These are phyloP conservation scores for Schwanniomyces yamadae DNA, from an alignment of 805 yeast genomes.

Conservation along the genomic window DNA sequence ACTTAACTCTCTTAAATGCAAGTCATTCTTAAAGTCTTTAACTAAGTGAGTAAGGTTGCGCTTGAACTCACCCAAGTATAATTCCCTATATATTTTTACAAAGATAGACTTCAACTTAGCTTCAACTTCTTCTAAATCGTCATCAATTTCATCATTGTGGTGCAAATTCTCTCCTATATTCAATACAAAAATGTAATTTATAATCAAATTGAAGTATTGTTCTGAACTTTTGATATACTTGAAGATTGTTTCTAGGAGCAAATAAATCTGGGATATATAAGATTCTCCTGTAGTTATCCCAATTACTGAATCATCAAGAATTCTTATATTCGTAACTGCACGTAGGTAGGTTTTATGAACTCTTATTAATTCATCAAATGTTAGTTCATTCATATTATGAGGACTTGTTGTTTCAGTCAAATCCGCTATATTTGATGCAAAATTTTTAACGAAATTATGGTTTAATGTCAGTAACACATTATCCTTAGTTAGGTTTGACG, in stretches of 20 bases:
- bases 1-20: conserved; percentile 45
- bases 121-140: conserved; percentile 29
- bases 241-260: conserved; percentile 28
- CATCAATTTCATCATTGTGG: conserved; percentile 20
- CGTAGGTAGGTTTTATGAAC: conserved; percentile 33
- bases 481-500: conserved; percentile 6
- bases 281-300: conserved; percentile 31
- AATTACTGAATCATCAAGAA: conserved; percentile 27
- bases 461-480: conserved; percentile 5
- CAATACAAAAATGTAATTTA: conserved; percentile 27
- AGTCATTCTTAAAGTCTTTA: conserved; percentile 54
- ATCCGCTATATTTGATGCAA: conserved; percentile 2
- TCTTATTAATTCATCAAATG: conserved; percentile 50
- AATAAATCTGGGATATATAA: conserved; percentile 33
- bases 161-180: conserved; percentile 17
- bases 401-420: background rate
- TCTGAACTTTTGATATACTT: conserved; percentile 34
- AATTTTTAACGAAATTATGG: conserved; percentile 4
- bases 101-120: conserved; percentile 34
- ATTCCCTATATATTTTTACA: conserved; percentile 36
- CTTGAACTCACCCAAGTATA: conserved; percentile 45
- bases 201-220: conserved; percentile 29
- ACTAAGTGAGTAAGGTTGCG: conserved; percentile 41
- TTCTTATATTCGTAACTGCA: conserved; percentile 28
- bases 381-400: conserved; percentile 27